Evolutionary conservation across 306 rosid genomes (phyloP).

Genomic region (Vigna radiata): DNA sequence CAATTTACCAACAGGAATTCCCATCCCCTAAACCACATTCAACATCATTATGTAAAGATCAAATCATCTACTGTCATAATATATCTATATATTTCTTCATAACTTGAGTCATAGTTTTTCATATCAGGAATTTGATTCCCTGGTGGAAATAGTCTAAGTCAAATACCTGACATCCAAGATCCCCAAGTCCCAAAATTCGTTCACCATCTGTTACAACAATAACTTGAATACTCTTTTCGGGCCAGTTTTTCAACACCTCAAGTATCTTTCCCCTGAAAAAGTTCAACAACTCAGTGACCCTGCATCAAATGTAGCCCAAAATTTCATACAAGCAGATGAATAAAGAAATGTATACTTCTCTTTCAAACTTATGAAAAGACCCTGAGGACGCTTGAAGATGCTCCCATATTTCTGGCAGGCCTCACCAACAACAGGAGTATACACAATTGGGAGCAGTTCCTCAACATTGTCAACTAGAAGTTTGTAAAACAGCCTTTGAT

Average conservation of each 20-base stretch:
- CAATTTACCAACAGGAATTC: conserved; percentile 29
- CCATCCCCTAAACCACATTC: conserved; percentile 18
- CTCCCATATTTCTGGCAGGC: conserved; percentile 33
- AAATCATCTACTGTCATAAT: background rate
- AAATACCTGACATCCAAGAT: conserved; percentile 87
- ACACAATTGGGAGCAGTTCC: conserved; percentile 30
- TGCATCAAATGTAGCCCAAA: background rate
- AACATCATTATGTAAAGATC: conserved; percentile 11
- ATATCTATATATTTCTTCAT: conserved; percentile 9
- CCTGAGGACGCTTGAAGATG: conserved; percentile 30
- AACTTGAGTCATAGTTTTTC: background rate
- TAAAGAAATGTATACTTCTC: conserved; percentile 23
- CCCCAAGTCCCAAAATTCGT: conserved; percentile 89
- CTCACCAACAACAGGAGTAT: conserved; percentile 25
- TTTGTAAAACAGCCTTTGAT: conserved; percentile 29
- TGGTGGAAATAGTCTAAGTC: background rate
- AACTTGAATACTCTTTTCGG: conserved; percentile 15
- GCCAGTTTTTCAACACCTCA: conserved; percentile 29
- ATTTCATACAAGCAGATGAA: background rate
- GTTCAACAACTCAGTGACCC: background rate
- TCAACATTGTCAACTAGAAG: conserved; percentile 23
- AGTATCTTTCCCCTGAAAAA: conserved; percentile 15
- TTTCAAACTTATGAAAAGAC: conserved; percentile 28
- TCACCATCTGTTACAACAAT: conserved; percentile 79
- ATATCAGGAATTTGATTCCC: background rate